Conservation (phyloP, 2,329 filamentous ascomycete genomes). For the Whalleya microplaca region DNA sequence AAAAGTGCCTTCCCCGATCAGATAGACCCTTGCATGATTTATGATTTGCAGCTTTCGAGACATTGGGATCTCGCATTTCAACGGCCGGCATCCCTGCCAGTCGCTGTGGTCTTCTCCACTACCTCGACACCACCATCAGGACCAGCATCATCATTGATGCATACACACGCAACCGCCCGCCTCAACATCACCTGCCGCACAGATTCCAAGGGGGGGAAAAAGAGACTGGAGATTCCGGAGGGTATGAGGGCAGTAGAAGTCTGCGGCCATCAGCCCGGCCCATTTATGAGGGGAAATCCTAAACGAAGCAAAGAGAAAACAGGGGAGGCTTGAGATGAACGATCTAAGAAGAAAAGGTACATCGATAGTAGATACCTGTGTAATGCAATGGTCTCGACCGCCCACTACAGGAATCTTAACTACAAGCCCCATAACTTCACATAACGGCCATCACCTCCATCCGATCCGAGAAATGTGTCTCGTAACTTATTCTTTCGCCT, state of each 20-base stretch:
- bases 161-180: constrained; percentile 32
- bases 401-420: constrained; percentile 31
- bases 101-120: constrained; percentile 26
- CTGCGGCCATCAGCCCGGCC: constrained; percentile 10
- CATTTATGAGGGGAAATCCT: constrained; percentile 3
- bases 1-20: constrained; percentile 22
- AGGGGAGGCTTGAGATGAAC: constrained; percentile 26
- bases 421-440: constrained; percentile 33
- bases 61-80: constrained; percentile 35
- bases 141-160: constrained; percentile 25
- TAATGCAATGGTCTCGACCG: constrained; percentile 34
- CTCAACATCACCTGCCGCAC: constrained; percentile 23
- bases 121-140: constrained; percentile 20
- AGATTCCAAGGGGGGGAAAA: constrained; percentile 12
- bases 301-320: constrained; percentile 15
- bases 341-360: constrained; percentile 33
- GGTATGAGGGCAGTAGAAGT: constrained; percentile 14
- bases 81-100: constrained; percentile 37
- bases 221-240: constrained; percentile 6
- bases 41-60: constrained; percentile 38
- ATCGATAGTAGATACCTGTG: constrained; percentile 34
- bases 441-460: constrained; percentile 19
- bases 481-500: constrained; percentile 30
- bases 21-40: constrained; percentile 38
- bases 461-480: constrained; percentile 37